phyloP scores from a whole-genome alignment of 805 yeast species.

The Crinitomyces ghanaensis region DNA sequence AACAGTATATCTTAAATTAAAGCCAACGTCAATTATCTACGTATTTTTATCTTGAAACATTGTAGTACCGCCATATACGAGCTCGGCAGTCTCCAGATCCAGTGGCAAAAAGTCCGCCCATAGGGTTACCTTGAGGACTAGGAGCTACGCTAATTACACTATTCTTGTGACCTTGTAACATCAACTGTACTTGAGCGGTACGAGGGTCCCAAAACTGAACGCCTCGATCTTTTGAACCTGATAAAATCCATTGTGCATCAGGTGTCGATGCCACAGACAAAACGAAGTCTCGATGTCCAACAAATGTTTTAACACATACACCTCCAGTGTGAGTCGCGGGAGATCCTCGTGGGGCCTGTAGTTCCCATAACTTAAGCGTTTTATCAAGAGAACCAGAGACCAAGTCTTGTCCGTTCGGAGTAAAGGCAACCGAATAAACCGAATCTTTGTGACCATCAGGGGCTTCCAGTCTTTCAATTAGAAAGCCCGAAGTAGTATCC shows the following conservation, averaged over 20 bases:
- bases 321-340: slow-evolving; percentile 30
- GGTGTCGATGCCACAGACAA: slow-evolving; percentile 90
- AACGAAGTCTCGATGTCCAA: slow-evolving; percentile 94
- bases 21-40: neutral
- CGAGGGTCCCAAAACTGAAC: slow-evolving; percentile 93
- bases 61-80: slow-evolving; percentile 71
- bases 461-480: slow-evolving; percentile 84
- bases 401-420: slow-evolving; percentile 82
- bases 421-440: slow-evolving; percentile 88
- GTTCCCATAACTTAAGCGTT: slow-evolving; percentile 92
- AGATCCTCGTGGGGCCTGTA: slow-evolving; percentile 40
- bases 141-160: slow-evolving; percentile 93
- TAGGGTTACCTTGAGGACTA: slow-evolving; percentile 65
- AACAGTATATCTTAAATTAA: neutral
- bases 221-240: slow-evolving; percentile 95
- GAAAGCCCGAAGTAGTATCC: slow-evolving; percentile 87
- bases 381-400: slow-evolving; percentile 93
- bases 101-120: slow-evolving; percentile 89
- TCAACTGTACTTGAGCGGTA: slow-evolving; percentile 82
- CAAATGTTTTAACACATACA: slow-evolving; percentile 77
- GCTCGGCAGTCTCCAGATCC: slow-evolving; percentile 98
- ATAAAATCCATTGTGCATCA: slow-evolving; percentile 77
- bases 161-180: slow-evolving; percentile 95
- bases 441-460: slow-evolving; percentile 96
- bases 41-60: slow-evolving; percentile 10